Percentiles rank a stretch among this genome's conserved stretches.
phyloP scores from a whole-genome alignment of 2,329 filamentous ascomycete species.

The Talaromyces amestolkiae region DNA sequence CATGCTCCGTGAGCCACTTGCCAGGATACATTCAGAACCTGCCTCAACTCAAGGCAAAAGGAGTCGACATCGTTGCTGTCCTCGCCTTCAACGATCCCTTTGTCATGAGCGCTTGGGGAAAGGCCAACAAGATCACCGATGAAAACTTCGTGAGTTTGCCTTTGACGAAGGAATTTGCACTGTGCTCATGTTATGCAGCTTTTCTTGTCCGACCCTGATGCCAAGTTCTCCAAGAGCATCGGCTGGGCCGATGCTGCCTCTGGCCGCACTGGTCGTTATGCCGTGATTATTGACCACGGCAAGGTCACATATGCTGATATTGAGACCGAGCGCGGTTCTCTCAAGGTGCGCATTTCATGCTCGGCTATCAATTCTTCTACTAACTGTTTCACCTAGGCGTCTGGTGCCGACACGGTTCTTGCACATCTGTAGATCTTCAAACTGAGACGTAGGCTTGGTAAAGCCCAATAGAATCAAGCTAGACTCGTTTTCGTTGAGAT shows the following conservation, averaged over 20 bases:
- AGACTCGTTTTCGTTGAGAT: background rate
- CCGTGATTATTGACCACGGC: conserved; percentile 76
- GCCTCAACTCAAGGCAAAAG: conserved; percentile 70
- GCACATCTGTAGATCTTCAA: conserved; percentile 34
- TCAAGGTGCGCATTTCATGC: conserved; percentile 35
- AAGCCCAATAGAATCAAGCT: background rate
- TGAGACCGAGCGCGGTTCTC: conserved; percentile 53
- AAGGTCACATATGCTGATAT: conserved; percentile 78
- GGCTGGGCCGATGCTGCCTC: conserved; percentile 67
- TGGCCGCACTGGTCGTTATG: conserved; percentile 74
- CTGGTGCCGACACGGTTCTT: conserved; percentile 39
- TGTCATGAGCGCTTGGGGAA: conserved; percentile 87
- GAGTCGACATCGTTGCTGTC: conserved; percentile 76
- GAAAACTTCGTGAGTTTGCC: conserved; percentile 58
- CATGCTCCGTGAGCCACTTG: conserved; percentile 77
- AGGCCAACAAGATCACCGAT: conserved; percentile 75
- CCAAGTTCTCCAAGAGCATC: conserved; percentile 72
- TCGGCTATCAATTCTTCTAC: background rate
- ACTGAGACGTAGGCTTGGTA: background rate
- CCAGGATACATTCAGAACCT: conserved; percentile 74
- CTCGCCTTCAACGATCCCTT: conserved; percentile 81
- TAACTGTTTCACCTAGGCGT: conserved; percentile 31
- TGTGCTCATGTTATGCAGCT: conserved; percentile 47
- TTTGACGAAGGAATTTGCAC: background rate
- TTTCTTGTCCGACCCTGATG: conserved; percentile 71